Evolutionary conservation across 345 rosid genomes (phyloP).

Genomic region (Lumnitzera racemosa): DNA sequence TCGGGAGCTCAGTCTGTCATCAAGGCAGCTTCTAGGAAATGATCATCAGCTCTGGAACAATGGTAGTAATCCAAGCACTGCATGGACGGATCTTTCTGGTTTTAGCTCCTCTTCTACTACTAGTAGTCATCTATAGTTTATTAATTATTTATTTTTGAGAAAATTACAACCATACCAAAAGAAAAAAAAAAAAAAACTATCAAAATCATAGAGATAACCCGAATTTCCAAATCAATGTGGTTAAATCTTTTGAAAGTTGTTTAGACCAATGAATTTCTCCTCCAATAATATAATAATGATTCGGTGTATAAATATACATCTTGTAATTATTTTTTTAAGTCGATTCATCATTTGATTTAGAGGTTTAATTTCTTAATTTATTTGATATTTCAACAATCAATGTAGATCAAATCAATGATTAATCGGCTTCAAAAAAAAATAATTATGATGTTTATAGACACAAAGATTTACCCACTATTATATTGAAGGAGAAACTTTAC

Average conservation of each 20-base stretch:
- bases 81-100: slow-evolving; percentile 57
- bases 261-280: too few relatives aligned
- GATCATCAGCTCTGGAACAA: slow-evolving; percentile 39
- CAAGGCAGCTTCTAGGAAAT: slow-evolving; percentile 47
- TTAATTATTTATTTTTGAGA: neutral
- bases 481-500: neutral
- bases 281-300: too few relatives aligned
- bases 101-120: slow-evolving; percentile 57
- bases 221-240: too few relatives aligned
- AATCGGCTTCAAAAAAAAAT: neutral
- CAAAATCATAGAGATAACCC: too few relatives aligned
- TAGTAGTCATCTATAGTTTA: slow-evolving; percentile 4
- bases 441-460: neutral
- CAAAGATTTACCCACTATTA: neutral
- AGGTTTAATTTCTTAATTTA: neutral
- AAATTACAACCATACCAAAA: too few relatives aligned
- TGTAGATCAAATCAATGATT: neutral
- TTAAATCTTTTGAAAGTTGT: too few relatives aligned
- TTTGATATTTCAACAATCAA: neutral
- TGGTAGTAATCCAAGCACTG: slow-evolving; percentile 11
- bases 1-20: slow-evolving; percentile 20
- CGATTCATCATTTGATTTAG: too few relatives aligned
- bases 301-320: too few relatives aligned
- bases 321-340: too few relatives aligned
- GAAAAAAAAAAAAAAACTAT: too few relatives aligned